A percentile compares a stretch with the other conserved stretches of the same genome.
Evolutionary conservation across 2,329 filamentous ascomycete genomes (phyloP).

Genomic region (Aspergillus sp.): DNA sequence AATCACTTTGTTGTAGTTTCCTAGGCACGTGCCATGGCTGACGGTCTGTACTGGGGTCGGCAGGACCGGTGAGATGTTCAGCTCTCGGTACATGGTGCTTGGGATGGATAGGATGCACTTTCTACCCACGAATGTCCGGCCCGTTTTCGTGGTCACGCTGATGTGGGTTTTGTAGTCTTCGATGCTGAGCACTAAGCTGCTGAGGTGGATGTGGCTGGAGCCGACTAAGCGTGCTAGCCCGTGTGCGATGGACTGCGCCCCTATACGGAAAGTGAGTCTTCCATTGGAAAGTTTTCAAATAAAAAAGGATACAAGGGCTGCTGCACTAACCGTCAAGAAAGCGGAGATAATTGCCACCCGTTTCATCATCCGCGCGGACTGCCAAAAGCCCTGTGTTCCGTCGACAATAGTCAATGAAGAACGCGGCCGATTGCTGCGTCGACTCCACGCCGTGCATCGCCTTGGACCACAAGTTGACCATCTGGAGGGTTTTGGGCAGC

Average conservation of each 20-base stretch:
- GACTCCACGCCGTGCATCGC: slow-evolving; percentile 42
- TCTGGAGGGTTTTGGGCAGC: slow-evolving; percentile 28
- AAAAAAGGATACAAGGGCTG: not conserved
- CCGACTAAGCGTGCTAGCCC: not conserved
- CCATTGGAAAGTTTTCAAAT: not conserved
- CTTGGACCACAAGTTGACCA: slow-evolving; percentile 39
- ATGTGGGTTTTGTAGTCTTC: slow-evolving; percentile 3
- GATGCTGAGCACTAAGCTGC: not conserved
- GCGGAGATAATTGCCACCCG: slow-evolving; percentile 38
- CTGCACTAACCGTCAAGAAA: slow-evolving; percentile 20
- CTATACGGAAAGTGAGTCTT: not conserved
- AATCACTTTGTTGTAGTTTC: slow-evolving; percentile 40
- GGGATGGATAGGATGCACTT: slow-evolving; percentile 52
- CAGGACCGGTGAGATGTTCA: slow-evolving; percentile 48
- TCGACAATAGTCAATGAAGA: slow-evolving; percentile 42
- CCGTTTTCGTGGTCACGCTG: slow-evolving; percentile 5
- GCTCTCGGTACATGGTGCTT: slow-evolving; percentile 47
- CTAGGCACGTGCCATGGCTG: slow-evolving; percentile 30
- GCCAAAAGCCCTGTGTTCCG: slow-evolving; percentile 34
- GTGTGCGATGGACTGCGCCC: slow-evolving; percentile 8
- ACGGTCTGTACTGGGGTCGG: slow-evolving; percentile 28
- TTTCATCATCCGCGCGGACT: slow-evolving; percentile 36
- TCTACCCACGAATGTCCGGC: slow-evolving; percentile 4
- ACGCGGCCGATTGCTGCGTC: slow-evolving; percentile 36
- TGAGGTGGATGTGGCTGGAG: not conserved